Base-by-base conservation (phyloP, 2,329 filamentous ascomycete genomes). In the Colletotrichum nymphaeae region DNA sequence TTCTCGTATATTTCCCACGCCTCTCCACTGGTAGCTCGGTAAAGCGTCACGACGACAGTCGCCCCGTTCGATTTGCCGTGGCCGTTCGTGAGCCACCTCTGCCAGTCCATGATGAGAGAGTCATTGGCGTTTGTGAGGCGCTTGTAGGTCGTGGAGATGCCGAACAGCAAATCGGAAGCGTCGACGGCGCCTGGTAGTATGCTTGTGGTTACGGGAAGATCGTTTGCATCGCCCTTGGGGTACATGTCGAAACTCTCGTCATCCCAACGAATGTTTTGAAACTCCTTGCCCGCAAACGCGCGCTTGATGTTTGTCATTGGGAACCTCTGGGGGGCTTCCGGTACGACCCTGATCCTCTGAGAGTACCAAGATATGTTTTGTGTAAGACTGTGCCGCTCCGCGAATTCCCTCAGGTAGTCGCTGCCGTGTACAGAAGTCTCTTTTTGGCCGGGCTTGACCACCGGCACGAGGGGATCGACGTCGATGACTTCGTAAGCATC, bases 71-170 rank as follows among this genome's bases (percentile, higher is more conserved):
- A 83, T 14, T 77, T 75, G 3, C 81, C 79, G 9, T 79, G 79
- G 4, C 83, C 83, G 57, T 85, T 79, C 0, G 86, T 86, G 68
- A 87, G 80, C 85, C 85, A 87, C 3, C 85, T 80, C 49, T 83
- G 79, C 86, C 86, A 87, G 70, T 84, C 82, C 55, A 79, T 79
- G 6, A 86, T 75, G 55, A 86, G 77, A 11, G 83, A 81, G 68
- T 81, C 81, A 64, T 86, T 81, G 11, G 80, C 77, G 56, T 82
- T 80, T 2, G 78, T 78, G 35, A 88, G 78, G 5, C 85, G 81
- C 19, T 80, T 78, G 67, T 83, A 86, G 14, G 83, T 85, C 0
- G 85, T 85, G 12, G 79, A 79, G 55, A 82, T 76, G 16, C 78
- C 80, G 42, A 83, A 78, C 4, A 82, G 69, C 28, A 83, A 60